Conservation (phyloP, 805 yeast genomes). For the Ogataea pini region DNA sequence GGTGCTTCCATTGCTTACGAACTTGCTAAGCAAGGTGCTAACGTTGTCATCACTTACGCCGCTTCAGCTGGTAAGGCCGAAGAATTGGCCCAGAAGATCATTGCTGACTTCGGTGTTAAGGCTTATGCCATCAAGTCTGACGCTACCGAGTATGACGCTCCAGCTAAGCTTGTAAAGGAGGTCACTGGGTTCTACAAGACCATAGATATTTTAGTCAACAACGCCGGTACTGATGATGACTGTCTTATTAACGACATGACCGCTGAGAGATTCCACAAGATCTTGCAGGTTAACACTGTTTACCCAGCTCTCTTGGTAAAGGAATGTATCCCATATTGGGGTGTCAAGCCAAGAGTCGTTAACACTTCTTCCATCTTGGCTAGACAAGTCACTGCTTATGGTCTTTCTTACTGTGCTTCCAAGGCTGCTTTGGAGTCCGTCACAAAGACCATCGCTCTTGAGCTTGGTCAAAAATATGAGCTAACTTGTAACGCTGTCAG, state of each 20-base stretch:
- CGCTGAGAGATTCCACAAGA: constrained; percentile 7
- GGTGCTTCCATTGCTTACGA: constrained; percentile 20
- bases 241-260: constrained; percentile 10
- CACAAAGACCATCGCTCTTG: constrained; percentile 20
- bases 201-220: constrained; percentile 23
- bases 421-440: constrained; percentile 22
- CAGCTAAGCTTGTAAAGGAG: constrained; percentile 9
- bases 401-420: constrained; percentile 16
- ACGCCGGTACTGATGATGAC: constrained; percentile 22
- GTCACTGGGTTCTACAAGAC: constrained; percentile 11
- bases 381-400: constrained; percentile 11
- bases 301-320: constrained; percentile 13
- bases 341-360: constrained; percentile 17
- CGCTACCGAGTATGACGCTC: constrained; percentile 10
- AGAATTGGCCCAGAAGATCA: constrained; percentile 8
- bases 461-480: constrained; percentile 19
- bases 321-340: constrained; percentile 13
- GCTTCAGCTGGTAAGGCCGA: constrained; percentile 10
- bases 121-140: constrained; percentile 14
- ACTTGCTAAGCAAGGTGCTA: constrained; percentile 21
- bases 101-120: constrained; percentile 9
- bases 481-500: constrained; percentile 20
- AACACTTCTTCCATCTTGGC: constrained; percentile 17
- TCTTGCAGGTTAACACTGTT: constrained; percentile 14
- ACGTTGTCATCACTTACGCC: constrained; percentile 14